Base-by-base conservation (phyloP, 768 basidiomycete genomes). In the Agrocybe chaxingu region DNA sequence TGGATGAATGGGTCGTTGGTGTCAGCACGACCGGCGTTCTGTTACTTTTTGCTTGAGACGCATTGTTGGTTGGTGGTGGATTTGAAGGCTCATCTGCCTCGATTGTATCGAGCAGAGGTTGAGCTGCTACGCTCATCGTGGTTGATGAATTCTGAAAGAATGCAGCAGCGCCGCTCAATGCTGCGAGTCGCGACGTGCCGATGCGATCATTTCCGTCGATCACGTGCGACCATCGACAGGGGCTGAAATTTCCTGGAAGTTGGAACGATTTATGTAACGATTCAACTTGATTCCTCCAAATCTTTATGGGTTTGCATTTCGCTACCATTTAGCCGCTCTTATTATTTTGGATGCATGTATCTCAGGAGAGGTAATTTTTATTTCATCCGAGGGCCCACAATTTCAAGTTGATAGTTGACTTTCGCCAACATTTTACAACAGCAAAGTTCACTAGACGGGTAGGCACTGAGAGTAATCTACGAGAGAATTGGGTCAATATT, bases 71-170 rank as follows among this genome's bases (percentile, higher is more conserved):
- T 35, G 68, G 59, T 34, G 62, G 69, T 35, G 53, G 59, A 11
- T 62, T 71, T 32, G 66, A 64, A 46, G 71, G 73, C 38, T 92
- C 92, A 66, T 96, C 93, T 30, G 93, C 83, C 65, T 95, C 93
- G 49, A 96, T 96, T 32, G 88, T 89, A 51, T 86, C 77, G 41
- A 92, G 73, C 44, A 92, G 71, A 16, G 89, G 87, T 30, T 82
- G 77, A 29, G 76, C 70, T 46, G 5, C 24, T 24, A 71, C 73
- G 68, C 77, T 82, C 85, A 86, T 87, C 33, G 69, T 65, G 41
- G 58, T 57, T 31, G 19, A 51, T 51, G 52, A 56, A 35, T 10
- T 35, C 19, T 37, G 35, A 42, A 24, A 45, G 37, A 32, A 13
- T 37, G 38, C 16, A 32, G 16, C 16, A 16, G 16, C 16, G 16